Base-by-base conservation (phyloP, 768 basidiomycete species). In the Boletus rubroflammeus region DNA sequence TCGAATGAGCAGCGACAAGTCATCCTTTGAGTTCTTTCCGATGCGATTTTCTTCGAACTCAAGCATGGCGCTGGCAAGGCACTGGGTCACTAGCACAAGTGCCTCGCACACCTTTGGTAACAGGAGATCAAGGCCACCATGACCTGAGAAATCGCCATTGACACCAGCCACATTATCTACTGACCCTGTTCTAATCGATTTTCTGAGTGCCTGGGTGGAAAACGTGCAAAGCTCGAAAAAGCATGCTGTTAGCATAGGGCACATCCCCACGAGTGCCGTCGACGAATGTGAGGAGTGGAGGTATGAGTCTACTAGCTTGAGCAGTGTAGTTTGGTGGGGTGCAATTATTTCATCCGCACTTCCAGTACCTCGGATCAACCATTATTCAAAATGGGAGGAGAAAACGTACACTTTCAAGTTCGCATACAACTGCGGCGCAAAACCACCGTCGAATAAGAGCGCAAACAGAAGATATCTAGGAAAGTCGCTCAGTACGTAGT, bases 231-330 rank as follows among this genome's bases (percentile, higher is more conserved):
- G 70, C n/a, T 74, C 67, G 56, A 85, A 79, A 63, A 91, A 88
- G 14, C 76, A 69, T 32, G 72, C 74, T n/a, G 82, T 75, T 28
- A 92, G 72, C 74, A 90, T 84, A 9, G 78, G 79, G 49, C 75
- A 75, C 59, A 82, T 73, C 50, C 74, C 73, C 28, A 65, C 64
- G 50, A 82, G 77, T 19, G 74, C 69, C 44, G 56, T 28, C 50
- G 64, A 62, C 50, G 71, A 61, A 58, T 75, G 74, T 26, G 73
- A 72, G 13, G 82, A 78, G 58, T 90, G 87, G 50, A 93, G 74
- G 65, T 90, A 87, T 2, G 91, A 88, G 66, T 96, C 94, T 13
- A 94, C 74, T 15, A 96, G 75, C 70, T 94, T 95, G 54, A 97
- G 81, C 11, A 96, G 73, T n/a, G 82, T 88, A 5, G 85, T 91